Base-by-base conservation (phyloP, 1,284 basidiomycete genomes). In the Ceratorhiza oryzae-sativae region DNA sequence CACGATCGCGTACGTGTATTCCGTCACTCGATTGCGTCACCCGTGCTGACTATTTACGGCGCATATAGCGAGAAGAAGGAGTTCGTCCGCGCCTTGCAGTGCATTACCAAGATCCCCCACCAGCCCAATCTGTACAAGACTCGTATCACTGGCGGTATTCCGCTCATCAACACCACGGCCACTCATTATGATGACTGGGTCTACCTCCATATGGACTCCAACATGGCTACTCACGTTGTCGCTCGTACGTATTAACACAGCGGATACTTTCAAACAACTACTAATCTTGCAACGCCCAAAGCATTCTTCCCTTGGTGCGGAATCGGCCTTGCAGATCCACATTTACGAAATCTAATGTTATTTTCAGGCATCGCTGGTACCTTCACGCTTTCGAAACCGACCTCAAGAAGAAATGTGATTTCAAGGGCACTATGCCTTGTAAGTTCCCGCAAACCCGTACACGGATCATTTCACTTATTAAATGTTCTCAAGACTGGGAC, bases 51-150 rank as follows among this genome's bases (percentile, higher is more conserved):
- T 39, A 6, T n/a, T 41, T 36, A 13, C 27, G 20, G 23, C 3
- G 18, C 23, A 23, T 60, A 55, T 25, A 67, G 46, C 23, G 65
- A 70, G 32, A 70, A 70, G 53, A 58, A 56, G 20, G 65, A 70
- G 53, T 70, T 70, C 34, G 36, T 70, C 30, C 65, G 65, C 12
- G 65, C 65, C n/a, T 45, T 70, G 34, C n/a, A 55, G 51, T 55
- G 65, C 65, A 68, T 68, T 18, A n/a, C 51, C 39, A 68, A 56
- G 8, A 68, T 42, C 13, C 53, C 67, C 9, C 55, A 71, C 30
- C 42, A 36, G 15, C 42, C 36, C 42, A 48, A 59, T 45, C 25
- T 48, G 41, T 15, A 25, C 67, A 71, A 34, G 42, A 71, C 55
- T 25, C 55, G 56, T 39, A 71, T 71, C 41, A 48, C 53, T 45